Base-by-base conservation (phyloP, 148 eudicot genomes). In the Chenopodium suecicum region DNA sequence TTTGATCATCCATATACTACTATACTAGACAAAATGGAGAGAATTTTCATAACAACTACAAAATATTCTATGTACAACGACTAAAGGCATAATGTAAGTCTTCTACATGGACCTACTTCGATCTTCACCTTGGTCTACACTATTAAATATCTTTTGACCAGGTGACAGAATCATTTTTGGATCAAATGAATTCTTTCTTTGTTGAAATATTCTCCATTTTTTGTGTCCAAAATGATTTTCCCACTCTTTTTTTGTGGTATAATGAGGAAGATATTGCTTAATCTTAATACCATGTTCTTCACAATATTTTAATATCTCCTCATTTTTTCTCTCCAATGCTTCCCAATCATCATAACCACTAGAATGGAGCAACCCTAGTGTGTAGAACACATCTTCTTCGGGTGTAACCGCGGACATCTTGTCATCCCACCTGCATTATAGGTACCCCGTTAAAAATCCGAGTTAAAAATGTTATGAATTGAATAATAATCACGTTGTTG, bases 111-210 rank as follows among this genome's bases (percentile, higher is more conserved):
- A 27, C n/a, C 70, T 4, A 10, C 34, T 16, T 66, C 16, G 34
- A 66, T 66, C 70, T 68, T 31, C 17, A 68, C 16, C 62, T 10
- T 25, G 29, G 16, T 9, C 7, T 8, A 5, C 10, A 64, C 8
- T 17, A 80, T 70, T 88, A 82, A 94, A 94, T 73, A 96, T 94
- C 69, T 82, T 89, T 76, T 96, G 99, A 32, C 99, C 98, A 0
- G 97, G 95, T 0, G 99, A 89, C 65, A 96, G 80, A 25, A 96
- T 94, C 92, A 84, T 86, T 70, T 86, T 92, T 44, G 99, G 99
- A 89, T 96, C 99, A 82, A 90, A 96, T 86, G 34, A 75, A 1
- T 63, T 73, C 78, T 96, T 96, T 50, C 87, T 86, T 52, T 90
- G 66, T 65, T 83, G 77, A 83, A 96, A 91, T 29, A 23, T 85